Evolutionary conservation across 2,329 filamentous ascomycete species (phyloP), one percentile per base, ranked within the genome.

Genomic region (Incumbomyces delicatus): DNA sequence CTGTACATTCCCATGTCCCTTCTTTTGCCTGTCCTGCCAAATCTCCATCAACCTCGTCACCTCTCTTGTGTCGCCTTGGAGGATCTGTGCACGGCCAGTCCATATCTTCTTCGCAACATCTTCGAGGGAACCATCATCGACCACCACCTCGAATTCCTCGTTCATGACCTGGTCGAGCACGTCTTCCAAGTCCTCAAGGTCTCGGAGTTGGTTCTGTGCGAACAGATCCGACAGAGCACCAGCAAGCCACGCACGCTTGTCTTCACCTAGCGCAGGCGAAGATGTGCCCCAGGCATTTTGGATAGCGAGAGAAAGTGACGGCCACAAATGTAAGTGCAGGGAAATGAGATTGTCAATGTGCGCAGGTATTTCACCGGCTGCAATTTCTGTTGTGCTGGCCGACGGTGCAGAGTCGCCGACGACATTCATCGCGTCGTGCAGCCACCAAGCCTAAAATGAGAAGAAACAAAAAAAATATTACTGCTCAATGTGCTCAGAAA

Each of bases 241-340:
- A 43, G 86, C 90, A 60, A 98, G 86, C 90, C 89, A 96, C 74
- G 95, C 90, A 60, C 90, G 85, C 72, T 96, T 96, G 66, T 94
- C 87, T 50, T 74, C 66, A 17, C 81, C 83, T 60, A 87, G 81
- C 31, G 50, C 44, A 8, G 52, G 40, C 34, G 86, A 80, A 34
- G 86, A 80, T 2, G 90, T 92, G 58, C 90, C 92, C 84, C 89
- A 95, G 67, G 80, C 48, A 45, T 57, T 57, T 63, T 85, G 78
- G 37, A 95, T 86, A 39, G 92, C 87, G 61, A 95, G 80, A 41
- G 83, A 84, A 45, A 98, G 81, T 29, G 87, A 83, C 6, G 85
- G 81, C 92, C 92, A 98, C 61, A 85, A 78, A 70, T 89, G 81
- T 55, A 98, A 79, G 36, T 83, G 72, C 63, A 92, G 83, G 63